These are phyloP conservation scores for Punctularia strigosozonata DNA, from an alignment of 768 basidiomycete species.

Conservation along the genomic window DNA sequence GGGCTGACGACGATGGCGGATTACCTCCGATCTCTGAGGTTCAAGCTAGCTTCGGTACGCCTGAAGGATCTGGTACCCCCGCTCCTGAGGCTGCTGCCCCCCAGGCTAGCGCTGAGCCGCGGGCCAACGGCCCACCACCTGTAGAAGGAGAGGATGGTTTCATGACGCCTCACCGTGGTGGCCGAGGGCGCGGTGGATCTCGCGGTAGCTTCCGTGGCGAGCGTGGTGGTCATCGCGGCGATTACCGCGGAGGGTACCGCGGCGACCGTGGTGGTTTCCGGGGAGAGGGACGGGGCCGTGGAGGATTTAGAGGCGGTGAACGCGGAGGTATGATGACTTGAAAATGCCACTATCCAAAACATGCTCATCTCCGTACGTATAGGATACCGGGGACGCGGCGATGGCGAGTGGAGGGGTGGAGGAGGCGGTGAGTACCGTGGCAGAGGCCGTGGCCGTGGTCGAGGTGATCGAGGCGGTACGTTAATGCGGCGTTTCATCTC, in stretches of 20 bases:
- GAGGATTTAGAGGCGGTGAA: constrained; percentile 15
- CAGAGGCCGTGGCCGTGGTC: constrained; percentile 17
- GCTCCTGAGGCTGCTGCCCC: constrained; percentile 15
- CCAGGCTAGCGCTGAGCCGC: constrained; percentile 9
- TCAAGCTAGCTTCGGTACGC: constrained; percentile 67
- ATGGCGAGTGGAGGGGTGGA: constrained; percentile 19
- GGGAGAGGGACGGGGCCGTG: constrained; percentile 16
- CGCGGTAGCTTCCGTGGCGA: constrained; percentile 30
- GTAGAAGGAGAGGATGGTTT: constrained; percentile 54
- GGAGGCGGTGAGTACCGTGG: constrained; percentile 14
- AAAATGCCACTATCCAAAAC: not conserved
- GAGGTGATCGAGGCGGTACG: constrained; percentile 17
- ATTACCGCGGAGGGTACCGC: constrained; percentile 8
- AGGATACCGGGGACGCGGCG: constrained; percentile 7
- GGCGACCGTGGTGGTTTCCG: constrained; percentile 10
- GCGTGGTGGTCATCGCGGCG: constrained; percentile 17
- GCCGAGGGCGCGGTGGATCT: constrained; percentile 26
- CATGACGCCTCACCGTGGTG: constrained; percentile 12
- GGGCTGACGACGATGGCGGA: constrained; percentile 72
- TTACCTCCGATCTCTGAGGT: constrained; percentile 69
- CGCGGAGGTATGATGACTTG: constrained; percentile 3
- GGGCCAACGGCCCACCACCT: constrained; percentile 14
- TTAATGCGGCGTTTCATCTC: not conserved
- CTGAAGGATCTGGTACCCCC: constrained; percentile 41
- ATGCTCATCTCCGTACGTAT: constrained; percentile 8